Evolutionary conservation across 2,329 filamentous ascomycete species (phyloP), one percentile per base, ranked within the genome.

Genomic region (Fusarium sp.): DNA sequence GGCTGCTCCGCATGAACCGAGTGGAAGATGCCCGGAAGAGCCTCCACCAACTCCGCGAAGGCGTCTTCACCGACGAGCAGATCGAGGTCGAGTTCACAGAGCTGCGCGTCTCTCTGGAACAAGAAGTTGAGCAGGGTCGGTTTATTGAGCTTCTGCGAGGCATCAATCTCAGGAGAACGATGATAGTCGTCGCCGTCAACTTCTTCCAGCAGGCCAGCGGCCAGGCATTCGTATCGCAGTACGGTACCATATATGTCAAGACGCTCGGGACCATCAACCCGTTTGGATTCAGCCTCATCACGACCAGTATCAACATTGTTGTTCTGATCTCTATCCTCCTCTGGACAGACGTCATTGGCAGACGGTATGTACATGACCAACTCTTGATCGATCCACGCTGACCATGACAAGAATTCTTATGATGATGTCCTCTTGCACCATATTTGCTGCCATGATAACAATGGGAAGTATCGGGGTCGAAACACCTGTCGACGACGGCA

Each of bases 231-330:
- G 35, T 49, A 0, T 69, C 67, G 0, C 57, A 52, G 2, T 71
- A 71, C 9, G 69, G 69, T 1, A 38, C 67, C 1, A 43, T 70
- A 0, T 71, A 63, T 11, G 52, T 71, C 36, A 61, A 66, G 11
- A 44, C 41, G 0, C 44, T 72, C 5, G 62, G 61, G 3, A 64
- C 65, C 0, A 61, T 72, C 4, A 69, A 72, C 25, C 70, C 70
- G 0, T 72, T 72, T 23, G 65, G 63, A 3, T 67, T 63, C 14
- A 71, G 55, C 9, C 21, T 72, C 41, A 64, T 70, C 6, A 71
- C 66, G 0, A 45, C 61, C 0, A 44, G 66, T 15, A 54, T 71
- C 5, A 70, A 70, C 11, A 56, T 65, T 2, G 5, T 35, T 1
- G 45, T 49, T 1, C 23, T 58, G 17, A 42, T 19, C 0, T 42